These are phyloP conservation scores for Pelargonium fulgidum DNA, from an alignment of 441 rosid genomes.

Conservation along the genomic window DNA sequence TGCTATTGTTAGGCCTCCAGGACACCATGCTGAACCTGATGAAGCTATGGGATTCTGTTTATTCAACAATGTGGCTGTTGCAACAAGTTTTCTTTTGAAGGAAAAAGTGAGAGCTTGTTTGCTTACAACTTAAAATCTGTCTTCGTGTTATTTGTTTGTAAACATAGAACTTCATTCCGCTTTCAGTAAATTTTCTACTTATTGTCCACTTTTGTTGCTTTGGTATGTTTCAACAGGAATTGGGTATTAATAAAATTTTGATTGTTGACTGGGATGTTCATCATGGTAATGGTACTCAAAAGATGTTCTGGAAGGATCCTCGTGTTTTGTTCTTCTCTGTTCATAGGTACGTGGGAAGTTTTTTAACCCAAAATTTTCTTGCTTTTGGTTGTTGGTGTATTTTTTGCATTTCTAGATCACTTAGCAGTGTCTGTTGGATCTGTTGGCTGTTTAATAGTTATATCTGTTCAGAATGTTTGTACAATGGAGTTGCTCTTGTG, in stretches of 20 bases:
- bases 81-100: slow-evolving; percentile 60
- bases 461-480: not conserved
- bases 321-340: slow-evolving; percentile 91
- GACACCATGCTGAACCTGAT: slow-evolving; percentile 87
- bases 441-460: not conserved
- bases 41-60: slow-evolving; percentile 93
- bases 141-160: not conserved
- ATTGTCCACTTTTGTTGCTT: slow-evolving; percentile 7
- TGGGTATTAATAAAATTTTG: slow-evolving; percentile 70
- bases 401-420: not conserved
- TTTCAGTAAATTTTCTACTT: slow-evolving; percentile 7
- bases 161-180: not conserved
- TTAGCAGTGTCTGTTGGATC: slow-evolving; percentile 3
- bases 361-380: slow-evolving; percentile 4
- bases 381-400: slow-evolving; percentile 3
- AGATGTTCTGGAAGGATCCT: slow-evolving; percentile 85
- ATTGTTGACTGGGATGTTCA: slow-evolving; percentile 99
- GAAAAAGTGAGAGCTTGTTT: slow-evolving; percentile 43
- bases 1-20: slow-evolving; percentile 89
- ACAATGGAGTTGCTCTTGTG: slow-evolving; percentile 1
- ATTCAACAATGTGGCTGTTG: slow-evolving; percentile 87
- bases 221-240: slow-evolving; percentile 42
- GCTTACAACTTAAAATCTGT: not conserved
- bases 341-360: slow-evolving; percentile 54
- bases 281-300: slow-evolving; percentile 95